These are phyloP conservation scores for Mycosphaerella sp. DNA, from an alignment of 2,329 filamentous ascomycete genomes.

Conservation along the genomic window DNA sequence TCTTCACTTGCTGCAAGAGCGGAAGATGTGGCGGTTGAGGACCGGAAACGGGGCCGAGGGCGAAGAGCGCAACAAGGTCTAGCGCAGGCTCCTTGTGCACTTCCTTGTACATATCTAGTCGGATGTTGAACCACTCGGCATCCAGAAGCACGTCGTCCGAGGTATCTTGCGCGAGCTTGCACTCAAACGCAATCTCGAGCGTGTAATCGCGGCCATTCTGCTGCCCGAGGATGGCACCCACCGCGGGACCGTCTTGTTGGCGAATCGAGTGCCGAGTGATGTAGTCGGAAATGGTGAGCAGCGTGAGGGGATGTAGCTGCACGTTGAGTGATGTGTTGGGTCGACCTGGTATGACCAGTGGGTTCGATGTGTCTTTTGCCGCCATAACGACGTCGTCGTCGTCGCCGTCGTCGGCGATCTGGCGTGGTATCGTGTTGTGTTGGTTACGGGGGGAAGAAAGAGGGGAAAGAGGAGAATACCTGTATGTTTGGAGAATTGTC, in stretches of 20 bases:
- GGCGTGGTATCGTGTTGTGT: too few relatives aligned
- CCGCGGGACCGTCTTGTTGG: slow-evolving; percentile 64
- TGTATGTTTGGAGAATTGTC: too few relatives aligned
- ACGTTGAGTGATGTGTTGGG: slow-evolving; percentile 71
- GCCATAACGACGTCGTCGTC: background rate
- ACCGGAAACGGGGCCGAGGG: slow-evolving; percentile 64
- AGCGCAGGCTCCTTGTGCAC: slow-evolving; percentile 80
- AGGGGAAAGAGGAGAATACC: too few relatives aligned
- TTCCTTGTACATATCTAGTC: slow-evolving; percentile 81
- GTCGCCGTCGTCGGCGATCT: too few relatives aligned
- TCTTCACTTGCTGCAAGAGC: slow-evolving; percentile 65
- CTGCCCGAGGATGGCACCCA: slow-evolving; percentile 83
- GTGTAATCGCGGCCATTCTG: slow-evolving; percentile 87
- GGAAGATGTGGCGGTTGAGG: slow-evolving; percentile 62
- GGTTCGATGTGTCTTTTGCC: background rate
- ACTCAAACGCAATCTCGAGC: slow-evolving; percentile 89
- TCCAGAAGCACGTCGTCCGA: slow-evolving; percentile 57
- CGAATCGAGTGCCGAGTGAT: slow-evolving; percentile 85
- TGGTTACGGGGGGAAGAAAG: too few relatives aligned
- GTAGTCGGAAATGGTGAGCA: slow-evolving; percentile 94
- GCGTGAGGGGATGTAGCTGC: slow-evolving; percentile 84
- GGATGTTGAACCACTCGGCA: slow-evolving; percentile 63
- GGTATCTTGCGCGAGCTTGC: slow-evolving; percentile 47
- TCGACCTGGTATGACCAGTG: slow-evolving; percentile 40
- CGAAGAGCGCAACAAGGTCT: slow-evolving; percentile 61